A percentile compares a stretch with the other conserved stretches of the same genome.
phyloP scores from a whole-genome alignment of 805 yeast species.

The Yamadazyma akitaensis region DNA sequence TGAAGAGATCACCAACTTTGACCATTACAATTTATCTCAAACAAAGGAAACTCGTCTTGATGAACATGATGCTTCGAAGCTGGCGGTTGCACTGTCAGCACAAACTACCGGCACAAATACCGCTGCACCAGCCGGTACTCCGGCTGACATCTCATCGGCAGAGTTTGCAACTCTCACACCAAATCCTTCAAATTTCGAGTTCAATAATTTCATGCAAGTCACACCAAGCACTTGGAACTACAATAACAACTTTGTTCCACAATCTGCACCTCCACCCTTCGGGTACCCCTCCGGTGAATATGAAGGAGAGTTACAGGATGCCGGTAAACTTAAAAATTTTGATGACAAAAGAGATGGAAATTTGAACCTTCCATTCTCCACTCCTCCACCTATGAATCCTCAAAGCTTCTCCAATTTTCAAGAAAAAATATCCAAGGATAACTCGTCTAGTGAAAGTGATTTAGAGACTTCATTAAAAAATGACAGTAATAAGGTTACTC shows the following conservation, averaged over 20 bases:
- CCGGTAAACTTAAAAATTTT: slow-evolving; percentile 14
- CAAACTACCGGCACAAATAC: background rate
- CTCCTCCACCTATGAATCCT: slow-evolving; percentile 20
- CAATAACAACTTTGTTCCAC: slow-evolving; percentile 23
- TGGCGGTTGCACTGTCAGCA: background rate
- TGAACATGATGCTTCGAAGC: background rate
- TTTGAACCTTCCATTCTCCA: slow-evolving; percentile 21
- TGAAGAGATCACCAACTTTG: slow-evolving; percentile 24
- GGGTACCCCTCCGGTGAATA: slow-evolving; percentile 2
- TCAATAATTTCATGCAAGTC: slow-evolving; percentile 8
- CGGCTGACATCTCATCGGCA: background rate
- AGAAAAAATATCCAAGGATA: slow-evolving; percentile 1
- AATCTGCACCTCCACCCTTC: slow-evolving; percentile 39
- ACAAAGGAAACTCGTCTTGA: background rate
- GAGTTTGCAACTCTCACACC: slow-evolving; percentile 10
- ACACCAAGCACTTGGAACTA: slow-evolving; percentile 31
- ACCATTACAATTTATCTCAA: slow-evolving; percentile 5
- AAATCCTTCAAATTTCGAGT: slow-evolving; percentile 18
- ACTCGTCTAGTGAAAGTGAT: slow-evolving; percentile 12
- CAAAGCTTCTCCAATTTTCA: slow-evolving; percentile 3
- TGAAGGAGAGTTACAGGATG: slow-evolving; percentile 5
- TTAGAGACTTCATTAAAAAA: slow-evolving; percentile 11
- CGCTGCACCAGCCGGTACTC: background rate
- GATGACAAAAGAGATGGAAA: slow-evolving; percentile 12
- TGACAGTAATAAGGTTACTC: slow-evolving; percentile 7